A percentile compares a stretch with the other conserved stretches of the same genome.
These are phyloP conservation scores for Nitzschia palea DNA, from an alignment of 108 stramenopile species.

Conservation along the genomic window DNA sequence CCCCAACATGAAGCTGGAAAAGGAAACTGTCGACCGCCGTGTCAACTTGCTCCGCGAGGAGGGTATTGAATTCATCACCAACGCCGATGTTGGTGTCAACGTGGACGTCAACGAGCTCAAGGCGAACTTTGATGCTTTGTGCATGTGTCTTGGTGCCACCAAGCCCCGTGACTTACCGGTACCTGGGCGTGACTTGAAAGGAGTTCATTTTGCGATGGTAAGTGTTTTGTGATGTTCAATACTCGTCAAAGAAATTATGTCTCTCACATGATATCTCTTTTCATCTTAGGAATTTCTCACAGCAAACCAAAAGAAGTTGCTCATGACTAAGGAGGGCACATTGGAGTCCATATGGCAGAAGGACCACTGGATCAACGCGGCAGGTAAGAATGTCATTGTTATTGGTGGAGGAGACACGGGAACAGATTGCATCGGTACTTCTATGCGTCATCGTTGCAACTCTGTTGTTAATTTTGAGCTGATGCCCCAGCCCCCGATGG, in stretches of 20 bases:
- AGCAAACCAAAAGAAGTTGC: conserved; percentile 93
- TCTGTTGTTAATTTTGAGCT: conserved; percentile 96
- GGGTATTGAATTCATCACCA: conserved; percentile 95
- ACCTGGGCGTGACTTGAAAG: conserved; percentile 91
- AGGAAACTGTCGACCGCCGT: conserved; percentile 94
- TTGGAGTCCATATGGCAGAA: conserved; percentile 93
- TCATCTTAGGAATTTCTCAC: conserved; percentile 89
- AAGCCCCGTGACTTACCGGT: conserved; percentile 95
- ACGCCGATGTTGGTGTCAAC: conserved; percentile 91
- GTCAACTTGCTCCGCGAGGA: conserved; percentile 92
- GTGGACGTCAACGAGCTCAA: conserved; percentile 91
- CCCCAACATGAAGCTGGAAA: conserved; percentile 98
- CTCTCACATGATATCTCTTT: conserved; percentile 1
- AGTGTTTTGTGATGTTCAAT: conserved; percentile 7
- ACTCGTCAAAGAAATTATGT: neutral
- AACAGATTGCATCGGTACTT: conserved; percentile 98
- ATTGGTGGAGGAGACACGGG: conserved; percentile 98
- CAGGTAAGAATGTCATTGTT: conserved; percentile 97
- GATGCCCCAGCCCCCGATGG: conserved; percentile 91
- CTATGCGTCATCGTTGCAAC: conserved; percentile 97
- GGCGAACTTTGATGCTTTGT: conserved; percentile 85
- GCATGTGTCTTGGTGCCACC: conserved; percentile 90
- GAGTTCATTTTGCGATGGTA: conserved; percentile 92
- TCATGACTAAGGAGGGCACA: conserved; percentile 92
- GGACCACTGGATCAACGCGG: conserved; percentile 92